Base-by-base conservation (phyloP, 441 rosid genomes). In the Aquilaria agallochum region DNA sequence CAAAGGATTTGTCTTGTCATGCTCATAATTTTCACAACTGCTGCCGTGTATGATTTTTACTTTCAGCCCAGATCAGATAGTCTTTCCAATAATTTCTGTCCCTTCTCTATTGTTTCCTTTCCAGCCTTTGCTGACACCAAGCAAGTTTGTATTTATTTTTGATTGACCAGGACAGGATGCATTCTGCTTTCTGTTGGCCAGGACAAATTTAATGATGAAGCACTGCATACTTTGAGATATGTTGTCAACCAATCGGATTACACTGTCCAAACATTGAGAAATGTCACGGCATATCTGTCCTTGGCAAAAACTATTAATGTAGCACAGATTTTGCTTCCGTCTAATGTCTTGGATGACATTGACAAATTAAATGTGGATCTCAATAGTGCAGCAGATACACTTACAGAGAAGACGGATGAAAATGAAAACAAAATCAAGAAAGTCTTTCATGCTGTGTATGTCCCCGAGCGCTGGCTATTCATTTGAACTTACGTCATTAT, bases 241-340 rank as follows among this genome's bases (percentile, higher is more conserved):
- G 96, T 94, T 5, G 95, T 94, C 15, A 87, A 94, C 76, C 97
- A 87, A 66, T 89, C 96, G 10, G 94, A 91, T 76, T 94, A 86
- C 79, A 91, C 96, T 4, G 96, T 87, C 55, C 76, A 81, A 73
- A 89, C 82, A 59, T 81, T 94, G 59, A 80, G 72, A 70, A 91
- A 94, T 72, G 99, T 94, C 50, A 94, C 97, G 0, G 78, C 75
- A 48, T 94, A 94, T 80, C 78, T 94, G n/a, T 72, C 92, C 47
- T 92, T 94, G 61, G 97, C 99, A 0, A 94, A 94, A 77, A 83
- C 79, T 60, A 86, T 89, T 70, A 94, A 69, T 30, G 97, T 94
- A 40, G 92, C 97, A 60, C 81, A 77, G 61, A 62, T 94, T 61
- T 82, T 80, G 53, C 88, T 94, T 78, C 90, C 99, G 9, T 68